A percentile compares a stretch with the other conserved stretches of the same genome.
Conservation (phyloP, 371 early-diverging fungal genomes). For the Apophysomyces ossiformis region DNA sequence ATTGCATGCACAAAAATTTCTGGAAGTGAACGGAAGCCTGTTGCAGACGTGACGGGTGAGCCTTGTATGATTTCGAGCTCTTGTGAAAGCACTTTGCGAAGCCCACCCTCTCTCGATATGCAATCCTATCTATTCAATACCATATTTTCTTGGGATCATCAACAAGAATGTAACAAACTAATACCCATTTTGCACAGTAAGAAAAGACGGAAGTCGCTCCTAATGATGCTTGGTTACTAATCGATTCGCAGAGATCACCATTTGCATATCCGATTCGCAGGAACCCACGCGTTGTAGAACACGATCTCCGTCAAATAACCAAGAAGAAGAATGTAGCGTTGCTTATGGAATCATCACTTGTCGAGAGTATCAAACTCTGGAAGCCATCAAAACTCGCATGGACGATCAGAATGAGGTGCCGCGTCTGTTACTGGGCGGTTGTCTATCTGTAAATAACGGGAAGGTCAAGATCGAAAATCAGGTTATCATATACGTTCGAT, state of each 20-base stretch:
- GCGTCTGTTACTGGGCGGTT: not conserved
- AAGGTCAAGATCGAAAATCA: not conserved
- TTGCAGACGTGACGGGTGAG: not conserved
- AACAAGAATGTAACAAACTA: not conserved
- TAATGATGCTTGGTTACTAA: not conserved
- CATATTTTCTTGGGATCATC: not conserved
- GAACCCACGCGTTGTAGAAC: not conserved
- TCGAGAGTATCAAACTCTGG: constrained; percentile 18
- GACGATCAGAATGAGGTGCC: not conserved
- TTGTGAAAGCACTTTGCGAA: not conserved
- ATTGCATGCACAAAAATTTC: too few relatives aligned
- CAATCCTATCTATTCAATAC: not conserved
- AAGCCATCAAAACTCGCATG: not conserved
- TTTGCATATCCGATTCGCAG: not conserved
- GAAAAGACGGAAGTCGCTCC: not conserved
- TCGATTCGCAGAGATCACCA: not conserved
- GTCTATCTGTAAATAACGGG: not conserved
- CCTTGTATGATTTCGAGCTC: not conserved
- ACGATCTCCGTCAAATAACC: too few relatives aligned
- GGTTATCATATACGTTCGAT: constrained; percentile 9
- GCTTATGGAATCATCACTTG: not conserved
- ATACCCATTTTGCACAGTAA: not conserved
- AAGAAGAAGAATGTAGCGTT: too few relatives aligned
- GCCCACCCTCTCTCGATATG: not conserved
- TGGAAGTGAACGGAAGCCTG: too few relatives aligned